Evolutionary conservation across 2,329 filamentous ascomycete genomes (phyloP).

Genomic region (Escovopsis weberi): DNA sequence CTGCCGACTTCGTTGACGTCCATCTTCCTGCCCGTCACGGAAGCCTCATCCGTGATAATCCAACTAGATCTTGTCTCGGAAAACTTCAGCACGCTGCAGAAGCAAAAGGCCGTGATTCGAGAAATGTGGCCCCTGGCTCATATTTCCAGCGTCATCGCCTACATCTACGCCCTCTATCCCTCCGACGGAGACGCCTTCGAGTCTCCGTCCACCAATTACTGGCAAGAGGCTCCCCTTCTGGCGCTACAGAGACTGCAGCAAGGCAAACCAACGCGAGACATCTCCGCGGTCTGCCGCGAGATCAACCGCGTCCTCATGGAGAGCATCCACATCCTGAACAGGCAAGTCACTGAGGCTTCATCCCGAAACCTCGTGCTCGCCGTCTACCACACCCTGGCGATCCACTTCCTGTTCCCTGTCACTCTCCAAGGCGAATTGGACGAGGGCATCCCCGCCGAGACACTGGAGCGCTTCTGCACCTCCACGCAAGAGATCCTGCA

Average conservation of each 20-base stretch:
- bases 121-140: slow-evolving; percentile 22
- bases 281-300: slow-evolving; percentile 13
- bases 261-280: slow-evolving; percentile 9
- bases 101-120: slow-evolving; percentile 18
- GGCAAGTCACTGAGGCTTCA: slow-evolving; percentile 11
- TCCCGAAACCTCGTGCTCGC: slow-evolving; percentile 15
- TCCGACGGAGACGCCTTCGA: slow-evolving; percentile 6
- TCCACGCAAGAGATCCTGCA: slow-evolving; percentile 16
- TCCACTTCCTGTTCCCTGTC: slow-evolving; percentile 19
- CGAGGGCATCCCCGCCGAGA: slow-evolving; percentile 10
- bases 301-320: slow-evolving; percentile 14
- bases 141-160: slow-evolving; percentile 17
- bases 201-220: slow-evolving; percentile 7
- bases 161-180: slow-evolving; percentile 15
- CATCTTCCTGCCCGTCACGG: slow-evolving; percentile 16
- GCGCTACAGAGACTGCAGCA: slow-evolving; percentile 11
- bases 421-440: slow-evolving; percentile 7
- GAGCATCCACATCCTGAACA: slow-evolving; percentile 11
- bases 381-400: slow-evolving; percentile 19
- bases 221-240: slow-evolving; percentile 11
- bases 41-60: slow-evolving; percentile 16
- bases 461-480: slow-evolving; percentile 15
- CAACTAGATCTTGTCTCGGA: slow-evolving; percentile 21
- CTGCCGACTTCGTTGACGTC: slow-evolving; percentile 12
- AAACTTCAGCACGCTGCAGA: slow-evolving; percentile 22